These are phyloP conservation scores for Elsinoe perseae DNA, from an alignment of 2,329 filamentous ascomycete species.

Conservation along the genomic window DNA sequence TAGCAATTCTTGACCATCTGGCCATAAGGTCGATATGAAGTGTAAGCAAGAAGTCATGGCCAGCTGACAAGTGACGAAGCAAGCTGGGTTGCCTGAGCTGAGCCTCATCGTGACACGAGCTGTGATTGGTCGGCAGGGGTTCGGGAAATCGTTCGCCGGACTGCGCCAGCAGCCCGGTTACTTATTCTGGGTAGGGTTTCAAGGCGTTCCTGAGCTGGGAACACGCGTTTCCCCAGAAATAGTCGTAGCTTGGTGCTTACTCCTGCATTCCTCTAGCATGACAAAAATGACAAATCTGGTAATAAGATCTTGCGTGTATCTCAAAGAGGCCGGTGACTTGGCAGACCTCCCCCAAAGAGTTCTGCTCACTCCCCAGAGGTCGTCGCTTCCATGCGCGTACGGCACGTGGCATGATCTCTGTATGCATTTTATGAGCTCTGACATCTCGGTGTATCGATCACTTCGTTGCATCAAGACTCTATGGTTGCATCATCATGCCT, in stretches of 20 bases:
- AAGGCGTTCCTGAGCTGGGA: not conserved
- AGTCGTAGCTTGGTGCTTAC: not conserved
- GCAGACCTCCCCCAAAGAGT: too few relatives aligned
- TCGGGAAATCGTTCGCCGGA: not conserved
- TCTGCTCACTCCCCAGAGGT: not conserved
- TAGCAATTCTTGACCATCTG: not conserved
- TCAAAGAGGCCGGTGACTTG: not conserved
- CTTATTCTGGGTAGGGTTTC: not conserved
- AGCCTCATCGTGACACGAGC: not conserved
- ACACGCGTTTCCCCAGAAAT: not conserved
- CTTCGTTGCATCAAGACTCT: too few relatives aligned
- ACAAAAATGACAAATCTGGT: not conserved
- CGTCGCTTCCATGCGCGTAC: not conserved
- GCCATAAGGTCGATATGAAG: not conserved
- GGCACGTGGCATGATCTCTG: not conserved
- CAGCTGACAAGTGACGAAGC: not conserved
- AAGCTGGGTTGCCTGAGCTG: not conserved
- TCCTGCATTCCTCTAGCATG: not conserved
- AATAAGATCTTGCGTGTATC: not conserved
- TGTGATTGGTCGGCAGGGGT: not conserved
- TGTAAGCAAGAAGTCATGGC: not conserved
- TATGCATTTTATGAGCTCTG: too few relatives aligned
- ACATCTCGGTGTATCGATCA: too few relatives aligned
- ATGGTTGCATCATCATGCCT: slow-evolving; percentile 8
- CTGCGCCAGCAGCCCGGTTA: not conserved